Evolutionary conservation across 2,329 filamentous ascomycete species (phyloP).

Genomic region (Phialophora verrucosa): DNA sequence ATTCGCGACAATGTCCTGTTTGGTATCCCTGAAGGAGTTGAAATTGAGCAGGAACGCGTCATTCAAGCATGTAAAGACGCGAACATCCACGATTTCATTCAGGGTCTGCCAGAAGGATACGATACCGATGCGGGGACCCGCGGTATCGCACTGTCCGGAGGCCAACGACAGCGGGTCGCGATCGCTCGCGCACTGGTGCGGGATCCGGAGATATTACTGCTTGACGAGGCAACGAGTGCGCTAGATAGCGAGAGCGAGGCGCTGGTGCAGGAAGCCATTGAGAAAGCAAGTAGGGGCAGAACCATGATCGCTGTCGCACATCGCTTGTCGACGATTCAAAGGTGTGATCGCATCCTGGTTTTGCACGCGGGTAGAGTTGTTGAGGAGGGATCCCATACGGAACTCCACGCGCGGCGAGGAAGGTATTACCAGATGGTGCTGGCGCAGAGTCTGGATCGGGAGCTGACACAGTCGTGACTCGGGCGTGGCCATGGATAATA

Average conservation of each 20-base stretch:
- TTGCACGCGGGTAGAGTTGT: conserved; percentile 69
- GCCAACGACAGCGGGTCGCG: conserved; percentile 64
- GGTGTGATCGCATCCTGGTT: conserved; percentile 79
- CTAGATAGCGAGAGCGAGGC: conserved; percentile 74
- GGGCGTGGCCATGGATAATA: not conserved
- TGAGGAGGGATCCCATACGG: conserved; percentile 65
- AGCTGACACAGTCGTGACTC: not conserved
- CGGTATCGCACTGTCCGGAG: conserved; percentile 61
- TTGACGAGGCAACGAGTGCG: conserved; percentile 77
- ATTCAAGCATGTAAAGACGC: conserved; percentile 67
- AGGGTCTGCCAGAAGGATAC: conserved; percentile 56
- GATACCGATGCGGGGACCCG: conserved; percentile 60
- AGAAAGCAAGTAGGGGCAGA: conserved; percentile 62
- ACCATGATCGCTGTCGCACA: conserved; percentile 79
- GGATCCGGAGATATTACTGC: conserved; percentile 60
- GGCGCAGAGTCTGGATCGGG: not conserved
- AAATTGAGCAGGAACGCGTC: conserved; percentile 61
- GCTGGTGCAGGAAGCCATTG: conserved; percentile 70
- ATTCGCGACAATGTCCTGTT: conserved; percentile 89
- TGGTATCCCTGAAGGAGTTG: conserved; percentile 70
- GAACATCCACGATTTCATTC: conserved; percentile 59
- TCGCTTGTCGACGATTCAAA: conserved; percentile 74
- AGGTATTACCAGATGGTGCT: conserved; percentile 58
- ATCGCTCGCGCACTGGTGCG: conserved; percentile 63
- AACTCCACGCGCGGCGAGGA: conserved; percentile 58